Base-by-base conservation (phyloP, 805 yeast genomes). In the Kregervanrija pseudodelftensis region DNA sequence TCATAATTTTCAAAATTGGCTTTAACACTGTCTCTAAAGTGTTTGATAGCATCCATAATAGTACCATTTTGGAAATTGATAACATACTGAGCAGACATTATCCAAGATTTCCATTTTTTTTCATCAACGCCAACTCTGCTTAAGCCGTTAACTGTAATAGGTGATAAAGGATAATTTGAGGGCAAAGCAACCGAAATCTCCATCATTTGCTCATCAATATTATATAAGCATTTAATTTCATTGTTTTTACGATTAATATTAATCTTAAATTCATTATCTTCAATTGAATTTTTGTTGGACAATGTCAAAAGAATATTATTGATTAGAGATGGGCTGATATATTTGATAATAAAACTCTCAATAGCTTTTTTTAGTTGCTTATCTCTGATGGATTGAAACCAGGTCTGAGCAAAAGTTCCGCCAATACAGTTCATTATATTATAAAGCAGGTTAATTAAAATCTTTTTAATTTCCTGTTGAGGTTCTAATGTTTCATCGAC, bases 81-180 rank as follows among this genome's bases (percentile, higher is more conserved):
- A 8, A 87, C 80, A 46, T 89, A 76, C 58, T 89, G 96, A 3
- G 95, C 87, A 4, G 96, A 90, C 61, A 91, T 69, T 14, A 91
- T 66, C 98, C 98, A 93, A 2, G 95, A 88, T 54, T 87, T 83
- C 95, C 96, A 90, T 63, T 86, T 89, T 49, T 78, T 80, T 54
- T 91, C 98, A 51, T 84, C 85, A 12, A 91, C 95, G 15, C 98
- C 98, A 32, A 88, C 74, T 49, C 95, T 71, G 40, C 78, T 71
- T 0, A 88, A 77, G 3, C 96, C 97, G 39, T 77, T 78, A 1
- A 93, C 89, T 8, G 70, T 68, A 9, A 93, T 82, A 50, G 77
- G 82, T 2, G 79, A 75, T 36, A 91, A 73, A 9, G 99, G 99
- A 54, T 80, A 93, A 35, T 78, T 74, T 0, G 68, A 56, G 0